Base-by-base conservation (phyloP, 208 protist species). In the Tritrichomonas foetus region DNA sequence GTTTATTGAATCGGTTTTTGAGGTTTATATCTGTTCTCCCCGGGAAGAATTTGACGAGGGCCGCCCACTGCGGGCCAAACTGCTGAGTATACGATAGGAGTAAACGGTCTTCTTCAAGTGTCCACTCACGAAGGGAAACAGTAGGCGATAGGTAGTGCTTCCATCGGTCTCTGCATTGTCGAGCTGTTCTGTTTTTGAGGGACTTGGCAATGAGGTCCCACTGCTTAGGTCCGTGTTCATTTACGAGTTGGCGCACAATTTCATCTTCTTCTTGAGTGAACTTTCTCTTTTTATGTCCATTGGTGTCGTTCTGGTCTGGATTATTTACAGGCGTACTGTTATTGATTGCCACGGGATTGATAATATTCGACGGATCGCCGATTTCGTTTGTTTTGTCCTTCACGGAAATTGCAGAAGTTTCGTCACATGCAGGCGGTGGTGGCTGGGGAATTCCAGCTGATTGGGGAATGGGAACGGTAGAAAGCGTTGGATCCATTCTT, bases 231-330 rank as follows among this genome's bases (percentile, higher is more conserved):
- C 78, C 78, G 39, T 61, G 41, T 22, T 89, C 20, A 14, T 89
- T 14, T 47, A 89, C 78, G 11, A 89, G 20, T 39, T 89, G 5
- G 3, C 27, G 44, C 27, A 89, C 1, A 39, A 57, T 0, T 57
- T 61, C 1, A 36, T 89, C 78, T 89, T 89, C 78, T 33, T 89
- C 78, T 13, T 33, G 9, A 57, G 78, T 89, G 30, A 89, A 89
- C 9, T 72, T 22, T 72, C 25, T 22, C 25, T 36, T 22, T 33
- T 72, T 33, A 36, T 61, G 5, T 61, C 53, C n/a, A n/a, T n/a
- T n/a, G n/a, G n/a, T n/a, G n/a, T n/a, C n/a, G n/a, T n/a, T n/a
- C n/a, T n/a, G n/a, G n/a, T n/a, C n/a, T n/a, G n/a, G n/a, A n/a
- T n/a, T n/a, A n/a, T n/a, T n/a, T n/a, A n/a, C n/a, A n/a, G n/a